phyloP scores from a whole-genome alignment of 768 basidiomycete genomes.

The Serendipita sp. region DNA sequence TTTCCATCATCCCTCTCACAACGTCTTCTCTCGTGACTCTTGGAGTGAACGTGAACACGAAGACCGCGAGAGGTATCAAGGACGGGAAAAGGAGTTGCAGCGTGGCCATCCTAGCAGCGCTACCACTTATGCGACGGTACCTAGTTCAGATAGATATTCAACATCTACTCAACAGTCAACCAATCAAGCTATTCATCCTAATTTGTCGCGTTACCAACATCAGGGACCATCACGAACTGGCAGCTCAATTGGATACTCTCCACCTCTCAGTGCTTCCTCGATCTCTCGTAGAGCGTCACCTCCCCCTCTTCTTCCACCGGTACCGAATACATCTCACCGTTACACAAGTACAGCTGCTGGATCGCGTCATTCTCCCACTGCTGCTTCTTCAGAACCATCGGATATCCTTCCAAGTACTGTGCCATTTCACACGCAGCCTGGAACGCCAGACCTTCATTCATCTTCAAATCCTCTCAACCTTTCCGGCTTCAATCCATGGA shows the following conservation, averaged over 20 bases:
- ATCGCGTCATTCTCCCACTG: not conserved
- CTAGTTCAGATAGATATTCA: no score
- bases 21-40: no score
- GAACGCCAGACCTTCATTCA: not conserved
- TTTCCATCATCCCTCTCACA: no score
- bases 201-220: not conserved
- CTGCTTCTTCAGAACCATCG: not conserved
- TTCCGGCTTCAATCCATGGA: slow-evolving; percentile 4
- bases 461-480: not conserved
- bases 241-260: not conserved
- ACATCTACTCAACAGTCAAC: no score
- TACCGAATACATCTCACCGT: not conserved
- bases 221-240: not conserved
- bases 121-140: no score
- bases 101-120: no score
- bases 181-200: not conserved
- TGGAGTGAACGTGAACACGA: no score
- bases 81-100: no score
- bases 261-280: not conserved
- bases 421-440: not conserved
- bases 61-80: no score
- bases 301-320: not conserved
- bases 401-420: not conserved
- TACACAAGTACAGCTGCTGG: not conserved
- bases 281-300: not conserved